Base-by-base conservation (phyloP, 805 yeast species). In the Hanseniaspora lachancei region DNA sequence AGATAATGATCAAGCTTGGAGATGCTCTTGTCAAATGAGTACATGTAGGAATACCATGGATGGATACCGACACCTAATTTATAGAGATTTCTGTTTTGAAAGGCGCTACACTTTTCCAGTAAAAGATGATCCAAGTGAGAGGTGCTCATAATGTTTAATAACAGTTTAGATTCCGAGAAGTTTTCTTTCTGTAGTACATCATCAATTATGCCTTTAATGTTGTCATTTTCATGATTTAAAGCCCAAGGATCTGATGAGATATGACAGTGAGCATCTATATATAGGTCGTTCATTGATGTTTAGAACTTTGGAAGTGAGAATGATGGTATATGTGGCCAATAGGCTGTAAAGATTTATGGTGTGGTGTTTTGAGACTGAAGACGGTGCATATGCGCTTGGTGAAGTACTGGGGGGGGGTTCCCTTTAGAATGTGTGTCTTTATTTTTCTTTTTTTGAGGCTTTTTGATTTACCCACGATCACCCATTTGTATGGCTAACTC, bases 1-100 rank as follows among this genome's bases (percentile, higher is more conserved):
- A 58, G 49, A 62, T 89, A 89, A 66, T 89, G 97, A 2, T 58
- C 63, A 18, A 42, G 20, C 60, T 81, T 82, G 36, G 62, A 60
- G 1, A 57, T 58, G 2, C 18, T 18, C 0, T 61, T 58, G 1
- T 61, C 65, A n/a, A 68, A 62, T 2, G 77, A 70, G 59, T 79
- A 83, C 20, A 82, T 60, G 65, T 89, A 95, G 2, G 81, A 69
- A 63, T 78, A 89, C 97, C 97, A 91, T 0, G 98, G 98, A 67
- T 91, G 98, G 1, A 88, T 71, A 0, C 97, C 95, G 63, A 78
- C 77, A 41, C 77, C 76, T 0, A 83, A 77, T 9, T 70, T 64
- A 21, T 55, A 49, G 46, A 18, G 5, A 18, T 13, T 5, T 27
- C 27, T 1, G 75, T 58, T 3, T 49, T 16, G 3, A 23, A 67